phyloP scores from a whole-genome alignment of 2,329 filamentous ascomycete genomes.

The Domatiomyces catenatus region DNA sequence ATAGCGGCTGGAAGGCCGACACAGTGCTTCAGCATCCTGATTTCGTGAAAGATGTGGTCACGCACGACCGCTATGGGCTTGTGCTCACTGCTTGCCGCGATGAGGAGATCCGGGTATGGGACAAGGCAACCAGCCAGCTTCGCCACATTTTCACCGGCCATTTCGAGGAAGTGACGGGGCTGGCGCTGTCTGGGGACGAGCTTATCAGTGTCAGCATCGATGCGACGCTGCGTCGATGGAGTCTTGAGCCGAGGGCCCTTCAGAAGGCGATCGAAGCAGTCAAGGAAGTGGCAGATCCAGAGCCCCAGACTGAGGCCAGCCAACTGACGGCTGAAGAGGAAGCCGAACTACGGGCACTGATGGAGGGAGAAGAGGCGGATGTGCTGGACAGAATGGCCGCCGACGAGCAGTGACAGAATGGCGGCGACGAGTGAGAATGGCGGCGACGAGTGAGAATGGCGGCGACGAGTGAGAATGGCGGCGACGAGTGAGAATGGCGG shows the following conservation, averaged over 20 bases:
- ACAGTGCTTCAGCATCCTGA: conserved; percentile 67
- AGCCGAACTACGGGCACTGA: conserved; percentile 75
- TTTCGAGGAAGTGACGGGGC: conserved; percentile 79
- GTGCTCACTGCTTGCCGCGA: conserved; percentile 78
- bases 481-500: background rate
- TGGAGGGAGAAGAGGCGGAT: conserved; percentile 53
- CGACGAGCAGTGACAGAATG: conserved; percentile 10
- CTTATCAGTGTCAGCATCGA: conserved; percentile 81
- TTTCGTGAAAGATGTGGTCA: conserved; percentile 70
- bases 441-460: background rate
- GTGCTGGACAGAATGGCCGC: conserved; percentile 13
- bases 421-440: too few relatives aligned
- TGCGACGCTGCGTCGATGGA: conserved; percentile 74
- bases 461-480: too few relatives aligned
- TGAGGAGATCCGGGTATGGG: conserved; percentile 85
- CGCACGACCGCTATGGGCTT: conserved; percentile 55
- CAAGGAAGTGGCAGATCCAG: conserved; percentile 28
- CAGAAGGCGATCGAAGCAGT: conserved; percentile 40
- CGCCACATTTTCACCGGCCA: conserved; percentile 66
- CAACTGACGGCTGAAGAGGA: conserved; percentile 75
- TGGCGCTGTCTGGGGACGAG: conserved; percentile 42
- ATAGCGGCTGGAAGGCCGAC: conserved; percentile 52
- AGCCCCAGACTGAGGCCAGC: conserved; percentile 28
- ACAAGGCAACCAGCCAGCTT: conserved; percentile 53
- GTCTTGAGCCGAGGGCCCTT: conserved; percentile 47